Base-by-base conservation (phyloP, 306 rosid species). In the Crataegus laevigata region DNA sequence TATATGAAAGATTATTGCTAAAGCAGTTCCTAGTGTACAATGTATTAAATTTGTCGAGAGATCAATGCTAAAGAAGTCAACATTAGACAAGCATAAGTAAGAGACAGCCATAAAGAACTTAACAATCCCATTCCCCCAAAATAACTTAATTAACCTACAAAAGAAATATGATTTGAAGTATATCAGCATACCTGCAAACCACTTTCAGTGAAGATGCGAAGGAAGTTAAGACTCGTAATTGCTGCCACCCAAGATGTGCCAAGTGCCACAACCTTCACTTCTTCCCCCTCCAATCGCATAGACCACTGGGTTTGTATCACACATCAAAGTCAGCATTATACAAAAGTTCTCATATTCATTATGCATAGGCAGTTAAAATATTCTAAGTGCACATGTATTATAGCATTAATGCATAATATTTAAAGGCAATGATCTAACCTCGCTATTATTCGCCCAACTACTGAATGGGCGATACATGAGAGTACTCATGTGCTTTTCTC, bases 211-310 rank as follows among this genome's bases (percentile, higher is more conserved):
- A 94, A 94, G 78, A 94, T 89, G 79, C 97, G 96, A 69, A 94
- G 96, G 78, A 87, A 92, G 83, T 92, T 88, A 76, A 89, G 90
- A 83, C 90, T 92, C 13, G 99, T 94, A 42, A 85, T 79, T 40
- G 99, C 97, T 26, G 97, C 99, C 73, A 94, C 96, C 99, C 97
- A 94, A 32, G 84, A 81, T 77, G 85, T 55, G 75, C 97, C 99
- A 55, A 90, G 86, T 68, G 96, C 96, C 75, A 94, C 99, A 64
- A 59, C 93, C 84, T 90, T 94, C 74, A 92, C 96, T 82, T 94
- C 99, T 85, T 94, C 99, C 42, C 91, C 91, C 80, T 94, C 99
- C 63, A 94, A 82, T 82, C 99, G 90, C 99, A 94, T 94, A 51
- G 97, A 94, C 97, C 99, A 94, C 97, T 94, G 82, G 18, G 76